Percentiles rank a stretch among this genome's conserved stretches.
Evolutionary conservation across 768 basidiomycete species (phyloP).

Genomic region (Auricularia sp.): DNA sequence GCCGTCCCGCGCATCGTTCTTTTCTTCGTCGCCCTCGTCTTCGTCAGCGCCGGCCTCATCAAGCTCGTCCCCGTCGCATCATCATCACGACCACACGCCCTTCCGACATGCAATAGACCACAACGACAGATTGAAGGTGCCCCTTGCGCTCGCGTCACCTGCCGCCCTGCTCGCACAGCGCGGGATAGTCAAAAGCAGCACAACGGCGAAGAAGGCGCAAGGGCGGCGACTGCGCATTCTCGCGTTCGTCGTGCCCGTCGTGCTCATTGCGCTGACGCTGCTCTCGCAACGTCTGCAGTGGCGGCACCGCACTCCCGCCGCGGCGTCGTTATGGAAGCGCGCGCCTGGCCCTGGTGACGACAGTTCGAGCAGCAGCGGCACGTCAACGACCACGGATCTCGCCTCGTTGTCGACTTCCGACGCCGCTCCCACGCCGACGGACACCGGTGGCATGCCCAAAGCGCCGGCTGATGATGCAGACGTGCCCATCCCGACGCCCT

Average conservation of each 20-base stretch:
- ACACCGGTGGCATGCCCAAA: background rate
- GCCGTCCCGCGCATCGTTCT: background rate
- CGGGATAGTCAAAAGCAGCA: background rate
- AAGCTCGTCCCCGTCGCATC: background rate
- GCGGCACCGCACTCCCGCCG: background rate
- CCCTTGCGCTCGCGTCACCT: background rate
- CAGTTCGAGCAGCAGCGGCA: background rate
- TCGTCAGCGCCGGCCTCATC: background rate
- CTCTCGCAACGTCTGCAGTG: background rate
- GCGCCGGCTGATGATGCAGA: conserved; percentile 15
- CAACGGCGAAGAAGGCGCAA: background rate
- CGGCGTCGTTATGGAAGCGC: background rate
- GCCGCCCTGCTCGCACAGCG: background rate
- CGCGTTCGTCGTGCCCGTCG: background rate
- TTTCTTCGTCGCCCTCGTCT: background rate
- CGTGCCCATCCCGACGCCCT: conserved; percentile 52
- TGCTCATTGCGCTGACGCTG: background rate
- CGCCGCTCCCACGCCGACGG: background rate
- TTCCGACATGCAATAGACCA: background rate
- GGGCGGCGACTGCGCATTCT: background rate
- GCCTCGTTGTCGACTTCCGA: background rate
- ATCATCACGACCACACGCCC: background rate
- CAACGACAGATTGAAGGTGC: background rate
- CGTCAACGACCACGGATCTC: conserved; percentile 12
- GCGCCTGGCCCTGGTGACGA: background rate